These are phyloP conservation scores for Pichia ethanolica DNA, from an alignment of 805 yeast genomes.

Conservation along the genomic window DNA sequence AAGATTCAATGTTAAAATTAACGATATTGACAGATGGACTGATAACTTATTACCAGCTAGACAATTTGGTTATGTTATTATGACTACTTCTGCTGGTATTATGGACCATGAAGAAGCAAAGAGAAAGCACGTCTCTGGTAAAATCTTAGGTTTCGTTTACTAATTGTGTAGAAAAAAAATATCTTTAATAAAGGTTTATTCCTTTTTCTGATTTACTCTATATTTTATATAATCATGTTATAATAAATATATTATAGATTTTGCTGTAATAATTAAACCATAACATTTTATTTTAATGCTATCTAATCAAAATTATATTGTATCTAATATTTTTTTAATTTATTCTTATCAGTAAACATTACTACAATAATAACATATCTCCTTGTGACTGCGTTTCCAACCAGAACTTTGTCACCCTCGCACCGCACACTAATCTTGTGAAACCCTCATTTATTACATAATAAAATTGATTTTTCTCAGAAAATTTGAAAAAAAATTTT, in stretches of 20 bases:
- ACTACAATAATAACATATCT: no score
- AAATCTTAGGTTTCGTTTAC: constrained; percentile 97
- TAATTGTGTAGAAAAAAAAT: constrained; percentile 28
- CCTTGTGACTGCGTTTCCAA: constrained; percentile 6
- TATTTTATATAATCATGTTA: no score
- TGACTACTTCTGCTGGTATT: constrained; percentile 98
- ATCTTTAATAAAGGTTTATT: no score
- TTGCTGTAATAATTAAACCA: no score
- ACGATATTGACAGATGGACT: constrained; percentile 97
- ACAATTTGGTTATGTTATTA: constrained; percentile 96
- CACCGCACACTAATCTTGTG: neutral
- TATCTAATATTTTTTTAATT: neutral
- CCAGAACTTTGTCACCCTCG: neutral
- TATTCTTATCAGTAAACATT: no score
- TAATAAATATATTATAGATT: no score
- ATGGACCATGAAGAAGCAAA: constrained; percentile 99
- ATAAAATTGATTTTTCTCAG: no score
- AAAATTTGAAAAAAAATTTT: no score
- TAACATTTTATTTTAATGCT: no score
- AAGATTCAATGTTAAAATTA: constrained; percentile 94
- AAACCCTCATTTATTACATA: no score
- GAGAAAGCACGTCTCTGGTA: constrained; percentile 99
- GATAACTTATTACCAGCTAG: constrained; percentile 97
- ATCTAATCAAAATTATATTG: no score
- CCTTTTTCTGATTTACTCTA: no score